phyloP scores from a whole-genome alignment of 2,329 filamentous ascomycete genomes.

The Colletotrichum camelliae region DNA sequence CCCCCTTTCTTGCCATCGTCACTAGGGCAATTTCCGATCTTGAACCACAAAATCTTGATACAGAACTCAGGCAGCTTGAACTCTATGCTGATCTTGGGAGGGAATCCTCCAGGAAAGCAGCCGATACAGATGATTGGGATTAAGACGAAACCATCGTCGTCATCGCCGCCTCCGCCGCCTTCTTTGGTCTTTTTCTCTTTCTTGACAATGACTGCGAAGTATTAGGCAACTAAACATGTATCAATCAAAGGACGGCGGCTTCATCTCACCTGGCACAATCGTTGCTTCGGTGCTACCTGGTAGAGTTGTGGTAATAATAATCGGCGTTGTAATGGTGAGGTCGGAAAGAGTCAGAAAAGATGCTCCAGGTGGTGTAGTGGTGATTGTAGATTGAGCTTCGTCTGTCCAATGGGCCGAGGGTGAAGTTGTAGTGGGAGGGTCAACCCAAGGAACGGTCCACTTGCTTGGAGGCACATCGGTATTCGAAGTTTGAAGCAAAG shows the following conservation, averaged over 20 bases:
- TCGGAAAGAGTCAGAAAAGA: not conserved
- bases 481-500: not conserved
- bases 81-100: not conserved
- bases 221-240: not conserved
- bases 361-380: not conserved
- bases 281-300: not conserved
- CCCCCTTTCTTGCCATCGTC: not conserved
- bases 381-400: not conserved
- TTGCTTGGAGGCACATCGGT: not conserved
- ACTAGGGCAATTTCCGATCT: not conserved
- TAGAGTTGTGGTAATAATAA: not conserved
- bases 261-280: not conserved
- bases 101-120: not conserved
- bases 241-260: not conserved
- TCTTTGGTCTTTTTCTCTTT: not conserved
- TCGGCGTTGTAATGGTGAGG: not conserved
- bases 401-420: not conserved
- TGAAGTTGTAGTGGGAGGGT: not conserved
- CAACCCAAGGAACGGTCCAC: not conserved
- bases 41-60: not conserved
- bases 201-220: not conserved
- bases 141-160: not conserved
- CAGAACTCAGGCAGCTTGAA: not conserved
- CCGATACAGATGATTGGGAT: not conserved
- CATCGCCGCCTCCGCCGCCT: not conserved